These are phyloP conservation scores for Ustilago crameri DNA, from an alignment of 1,284 basidiomycete species.

Conservation along the genomic window DNA sequence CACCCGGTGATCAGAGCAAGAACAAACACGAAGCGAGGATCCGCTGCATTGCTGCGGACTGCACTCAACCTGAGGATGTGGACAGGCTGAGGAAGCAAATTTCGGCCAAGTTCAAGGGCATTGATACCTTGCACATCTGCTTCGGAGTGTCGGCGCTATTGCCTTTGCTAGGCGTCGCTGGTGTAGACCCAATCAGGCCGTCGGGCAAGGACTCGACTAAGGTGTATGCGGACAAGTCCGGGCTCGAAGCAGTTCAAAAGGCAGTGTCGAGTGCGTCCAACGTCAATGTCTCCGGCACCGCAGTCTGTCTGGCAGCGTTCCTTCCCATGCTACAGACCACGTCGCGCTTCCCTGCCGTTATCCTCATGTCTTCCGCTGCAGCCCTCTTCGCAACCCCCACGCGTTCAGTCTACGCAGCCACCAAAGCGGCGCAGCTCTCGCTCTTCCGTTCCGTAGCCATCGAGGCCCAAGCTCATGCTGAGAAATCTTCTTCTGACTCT, in stretches of 20 bases:
- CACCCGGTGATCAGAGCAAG: conserved; percentile 43
- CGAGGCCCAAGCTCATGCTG: conserved; percentile 72
- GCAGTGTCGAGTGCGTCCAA: conserved; percentile 68
- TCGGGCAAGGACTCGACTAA: conserved; percentile 70
- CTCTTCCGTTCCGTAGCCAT: conserved; percentile 83
- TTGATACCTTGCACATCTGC: conserved; percentile 85
- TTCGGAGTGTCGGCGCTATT: conserved; percentile 87
- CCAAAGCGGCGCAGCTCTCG: conserved; percentile 82
- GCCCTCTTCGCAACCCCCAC: conserved; percentile 86
- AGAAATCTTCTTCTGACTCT: conserved; percentile 3
- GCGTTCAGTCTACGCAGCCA: conserved; percentile 83
- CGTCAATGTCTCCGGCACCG: conserved; percentile 71
- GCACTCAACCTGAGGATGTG: conserved; percentile 77
- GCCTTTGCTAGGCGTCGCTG: conserved; percentile 80
- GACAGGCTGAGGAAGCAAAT: conserved; percentile 74
- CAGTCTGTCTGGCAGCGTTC: conserved; percentile 70
- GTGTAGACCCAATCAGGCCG: conserved; percentile 71
- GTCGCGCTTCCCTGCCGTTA: conserved; percentile 79
- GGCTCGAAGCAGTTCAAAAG: conserved; percentile 68
- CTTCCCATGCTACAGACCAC: conserved; percentile 79
- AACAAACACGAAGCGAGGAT: conserved; percentile 55
- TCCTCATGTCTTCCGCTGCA: conserved; percentile 82
- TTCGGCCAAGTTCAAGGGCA: conserved; percentile 75
- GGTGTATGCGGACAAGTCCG: conserved; percentile 70
- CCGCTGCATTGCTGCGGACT: conserved; percentile 74